phyloP scores from a whole-genome alignment of 257 asterid genomes.

The Solanum infundibuliforme region DNA sequence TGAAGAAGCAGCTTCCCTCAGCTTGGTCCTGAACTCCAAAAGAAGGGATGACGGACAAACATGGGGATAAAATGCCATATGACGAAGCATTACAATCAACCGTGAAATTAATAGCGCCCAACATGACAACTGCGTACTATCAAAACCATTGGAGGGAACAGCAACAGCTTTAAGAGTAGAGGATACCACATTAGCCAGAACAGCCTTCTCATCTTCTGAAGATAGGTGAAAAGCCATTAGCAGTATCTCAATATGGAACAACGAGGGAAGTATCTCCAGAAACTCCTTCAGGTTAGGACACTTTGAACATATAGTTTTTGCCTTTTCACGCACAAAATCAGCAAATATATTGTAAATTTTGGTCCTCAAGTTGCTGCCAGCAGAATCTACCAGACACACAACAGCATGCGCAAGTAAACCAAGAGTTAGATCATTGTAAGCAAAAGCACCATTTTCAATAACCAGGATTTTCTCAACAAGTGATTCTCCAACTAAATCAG shows the following conservation, averaged over 20 bases:
- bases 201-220: constrained; percentile 60
- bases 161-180: constrained; percentile 41
- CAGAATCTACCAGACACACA: constrained; percentile 43
- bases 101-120: constrained; percentile 86
- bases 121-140: constrained; percentile 54
- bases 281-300: constrained; percentile 53
- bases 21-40: constrained; percentile 60
- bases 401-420: constrained; percentile 84
- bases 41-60: constrained; percentile 73
- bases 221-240: constrained; percentile 76
- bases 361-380: constrained; percentile 65
- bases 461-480: constrained; percentile 55
- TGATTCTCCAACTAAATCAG: constrained; percentile 57
- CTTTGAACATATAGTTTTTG: constrained; percentile 33
- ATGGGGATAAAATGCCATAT: constrained; percentile 59
- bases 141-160: constrained; percentile 35
- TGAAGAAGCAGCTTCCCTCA: constrained; percentile 45
- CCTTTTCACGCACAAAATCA: constrained; percentile 45
- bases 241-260: constrained; percentile 75
- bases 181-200: constrained; percentile 40
- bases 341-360: constrained; percentile 45
- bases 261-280: constrained; percentile 66
- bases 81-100: constrained; percentile 80
- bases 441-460: constrained; percentile 54
- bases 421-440: constrained; percentile 69